phyloP scores from a whole-genome alignment of 1,139 yeast genomes.

The Hyphopichia buzzinii region DNA sequence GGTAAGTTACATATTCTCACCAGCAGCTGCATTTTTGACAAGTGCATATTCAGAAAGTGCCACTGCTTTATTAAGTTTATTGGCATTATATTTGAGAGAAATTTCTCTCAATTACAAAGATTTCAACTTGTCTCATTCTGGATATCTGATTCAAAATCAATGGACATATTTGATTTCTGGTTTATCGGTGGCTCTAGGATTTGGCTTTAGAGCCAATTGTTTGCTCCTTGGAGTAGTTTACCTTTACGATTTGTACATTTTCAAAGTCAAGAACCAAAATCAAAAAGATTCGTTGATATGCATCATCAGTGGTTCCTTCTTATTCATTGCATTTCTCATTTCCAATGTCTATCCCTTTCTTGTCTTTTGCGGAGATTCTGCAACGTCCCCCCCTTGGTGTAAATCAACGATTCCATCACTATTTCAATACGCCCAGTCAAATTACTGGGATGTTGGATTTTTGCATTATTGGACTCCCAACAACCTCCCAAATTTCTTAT shows the following conservation, averaged over 20 bases:
- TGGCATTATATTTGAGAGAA: constrained; percentile 56
- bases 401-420: constrained; percentile 52
- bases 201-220: constrained; percentile 73
- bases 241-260: constrained; percentile 50
- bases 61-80: constrained; percentile 64
- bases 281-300: constrained; percentile 22
- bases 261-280: constrained; percentile 14
- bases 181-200: constrained; percentile 52
- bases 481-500: constrained; percentile 80
- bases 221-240: constrained; percentile 69
- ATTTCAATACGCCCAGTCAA: constrained; percentile 69
- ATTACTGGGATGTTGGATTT: constrained; percentile 87
- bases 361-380: constrained; percentile 44
- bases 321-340: constrained; percentile 45
- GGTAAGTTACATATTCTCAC: constrained; percentile 56
- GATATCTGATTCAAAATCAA: constrained; percentile 10
- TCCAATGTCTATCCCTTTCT: constrained; percentile 55
- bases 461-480: constrained; percentile 76
- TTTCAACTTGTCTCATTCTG: constrained; percentile 12
- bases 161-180: constrained; percentile 53
- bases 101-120: constrained; percentile 24
- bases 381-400: constrained; percentile 66
- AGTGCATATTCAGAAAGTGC: constrained; percentile 77
- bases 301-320: constrained; percentile 52
- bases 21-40: constrained; percentile 79